Conservation (phyloP, 1,139 yeast species). For the Saccharomycopsis phalli region DNA sequence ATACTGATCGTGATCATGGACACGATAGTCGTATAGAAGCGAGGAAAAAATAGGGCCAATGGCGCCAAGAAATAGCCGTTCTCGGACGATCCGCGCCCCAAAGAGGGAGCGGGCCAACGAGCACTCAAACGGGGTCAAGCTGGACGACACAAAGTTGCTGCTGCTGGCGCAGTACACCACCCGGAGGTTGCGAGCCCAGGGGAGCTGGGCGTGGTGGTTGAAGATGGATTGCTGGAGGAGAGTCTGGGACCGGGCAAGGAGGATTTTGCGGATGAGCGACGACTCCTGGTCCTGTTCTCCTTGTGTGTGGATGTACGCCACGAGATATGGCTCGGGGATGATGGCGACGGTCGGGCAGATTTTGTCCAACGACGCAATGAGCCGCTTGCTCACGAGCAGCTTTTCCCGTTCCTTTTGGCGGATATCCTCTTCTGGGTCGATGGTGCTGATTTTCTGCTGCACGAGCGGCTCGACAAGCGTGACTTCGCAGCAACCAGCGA, state of each 20-base stretch:
- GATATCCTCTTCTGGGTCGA: slow-evolving; percentile 9
- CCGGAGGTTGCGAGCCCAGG: background rate
- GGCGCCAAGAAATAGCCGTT: slow-evolving; percentile 38
- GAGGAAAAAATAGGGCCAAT: slow-evolving; percentile 53
- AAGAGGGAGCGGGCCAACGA: slow-evolving; percentile 34
- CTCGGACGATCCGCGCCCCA: slow-evolving; percentile 45
- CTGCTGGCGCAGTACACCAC: slow-evolving; percentile 6
- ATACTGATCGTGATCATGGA: slow-evolving; percentile 28
- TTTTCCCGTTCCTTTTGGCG: slow-evolving; percentile 5
- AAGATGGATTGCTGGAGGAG: slow-evolving; percentile 13
- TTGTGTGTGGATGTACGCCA: background rate
- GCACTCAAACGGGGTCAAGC: slow-evolving; percentile 3
- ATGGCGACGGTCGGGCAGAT: slow-evolving; percentile 4
- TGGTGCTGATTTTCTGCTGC: slow-evolving; percentile 5
- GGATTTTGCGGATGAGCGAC: slow-evolving; percentile 3
- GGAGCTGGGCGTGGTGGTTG: slow-evolving; percentile 5
- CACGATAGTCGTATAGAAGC: slow-evolving; percentile 56
- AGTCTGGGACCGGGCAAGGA: slow-evolving; percentile 13
- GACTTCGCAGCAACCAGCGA: slow-evolving; percentile 5
- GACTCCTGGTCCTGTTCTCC: background rate
- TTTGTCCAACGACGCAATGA: background rate
- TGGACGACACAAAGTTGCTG: slow-evolving; percentile 1
- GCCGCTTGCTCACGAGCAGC: slow-evolving; percentile 3
- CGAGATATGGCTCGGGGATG: slow-evolving; percentile 13
- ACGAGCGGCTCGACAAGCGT: slow-evolving; percentile 16